Base-by-base conservation (phyloP, 164 flowering plant species). In the Euptelea pleiosperma region DNA sequence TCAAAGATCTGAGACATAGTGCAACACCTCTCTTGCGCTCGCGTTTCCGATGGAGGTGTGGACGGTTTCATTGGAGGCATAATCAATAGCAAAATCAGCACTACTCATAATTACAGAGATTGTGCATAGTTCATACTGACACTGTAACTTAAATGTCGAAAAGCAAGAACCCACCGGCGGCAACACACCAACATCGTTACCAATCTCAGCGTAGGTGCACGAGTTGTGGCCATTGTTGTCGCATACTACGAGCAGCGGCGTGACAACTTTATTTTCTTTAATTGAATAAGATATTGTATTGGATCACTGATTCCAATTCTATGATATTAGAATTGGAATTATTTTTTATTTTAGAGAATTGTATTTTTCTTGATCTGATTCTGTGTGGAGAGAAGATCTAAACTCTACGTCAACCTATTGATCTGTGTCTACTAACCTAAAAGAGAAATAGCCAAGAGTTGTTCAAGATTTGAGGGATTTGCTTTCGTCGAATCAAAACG, bases 1-100 rank as follows among this genome's bases (percentile, higher is more conserved):
- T n/a, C n/a, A 3, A 29, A 41, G 48, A 61, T 31, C 37, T 14
- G 30, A 45, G 2, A 61, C 4, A 36, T 21, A 21, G 25, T 10
- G 1, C 24, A 47, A 2, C 52, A 92, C 98, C 98, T 87, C 96
- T 66, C 64, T 89, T 92, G 33, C 96, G 87, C 61, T 85, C 98
- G 35, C 93, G 90, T 71, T 69, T 14, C 89, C 52, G 10, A 63
- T 86, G n/a, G 98, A 85, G 31, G 81, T 70, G 46, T 92, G 95
- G 52, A 84, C 83, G 41, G 73, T 84, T 50, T 87, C 96, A 41
- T 89, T 96, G 14, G 98, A 92, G 2, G 79, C 96, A 46, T 92
- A 92, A 1, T 89, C 97, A 9, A 77, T 77, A 1, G 58, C 74
- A 2, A 51, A 60, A 24, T 68, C 70, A 15, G 43, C 41, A 72